Conservation (phyloP, 768 basidiomycete species). For the Serendipita sp. region DNA sequence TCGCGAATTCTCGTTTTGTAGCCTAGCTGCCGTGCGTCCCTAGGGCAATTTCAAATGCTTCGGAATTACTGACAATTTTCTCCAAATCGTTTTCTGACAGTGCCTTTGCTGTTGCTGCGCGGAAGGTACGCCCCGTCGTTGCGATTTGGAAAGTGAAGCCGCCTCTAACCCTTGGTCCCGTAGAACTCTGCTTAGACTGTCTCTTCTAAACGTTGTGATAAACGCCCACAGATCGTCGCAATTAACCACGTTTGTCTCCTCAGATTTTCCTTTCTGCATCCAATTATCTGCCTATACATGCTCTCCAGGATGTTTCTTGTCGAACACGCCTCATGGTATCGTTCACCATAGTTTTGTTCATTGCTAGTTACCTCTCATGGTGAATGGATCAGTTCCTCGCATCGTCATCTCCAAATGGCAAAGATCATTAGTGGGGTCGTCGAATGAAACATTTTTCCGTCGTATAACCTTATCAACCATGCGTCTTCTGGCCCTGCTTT, state of each 20-base stretch:
- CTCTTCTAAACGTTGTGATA: not conserved
- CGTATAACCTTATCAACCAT: not conserved
- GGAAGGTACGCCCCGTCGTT: slow-evolving; percentile 21
- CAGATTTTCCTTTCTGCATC: not conserved
- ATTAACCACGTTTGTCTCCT: not conserved
- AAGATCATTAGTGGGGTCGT: not conserved
- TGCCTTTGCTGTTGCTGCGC: slow-evolving; percentile 44
- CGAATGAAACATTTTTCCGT: not conserved
- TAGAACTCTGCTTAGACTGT: not conserved
- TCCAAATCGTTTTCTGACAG: slow-evolving; percentile 12
- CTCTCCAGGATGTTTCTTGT: not conserved
- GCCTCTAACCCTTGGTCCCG: slow-evolving; percentile 17
- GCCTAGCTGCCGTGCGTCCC: slow-evolving; percentile 10
- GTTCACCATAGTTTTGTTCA: no score
- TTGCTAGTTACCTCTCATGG: not conserved
- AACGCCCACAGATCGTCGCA: not conserved
- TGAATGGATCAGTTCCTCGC: not conserved
- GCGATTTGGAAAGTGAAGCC: not conserved
- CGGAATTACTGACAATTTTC: not conserved
- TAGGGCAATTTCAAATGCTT: not conserved
- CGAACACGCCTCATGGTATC: not conserved
- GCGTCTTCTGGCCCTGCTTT: not conserved
- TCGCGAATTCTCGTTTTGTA: slow-evolving; percentile 19
- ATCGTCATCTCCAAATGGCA: not conserved
- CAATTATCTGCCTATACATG: not conserved